phyloP scores from a whole-genome alignment of 2,329 filamentous ascomycete species.

The Colletotrichum zoysiae region DNA sequence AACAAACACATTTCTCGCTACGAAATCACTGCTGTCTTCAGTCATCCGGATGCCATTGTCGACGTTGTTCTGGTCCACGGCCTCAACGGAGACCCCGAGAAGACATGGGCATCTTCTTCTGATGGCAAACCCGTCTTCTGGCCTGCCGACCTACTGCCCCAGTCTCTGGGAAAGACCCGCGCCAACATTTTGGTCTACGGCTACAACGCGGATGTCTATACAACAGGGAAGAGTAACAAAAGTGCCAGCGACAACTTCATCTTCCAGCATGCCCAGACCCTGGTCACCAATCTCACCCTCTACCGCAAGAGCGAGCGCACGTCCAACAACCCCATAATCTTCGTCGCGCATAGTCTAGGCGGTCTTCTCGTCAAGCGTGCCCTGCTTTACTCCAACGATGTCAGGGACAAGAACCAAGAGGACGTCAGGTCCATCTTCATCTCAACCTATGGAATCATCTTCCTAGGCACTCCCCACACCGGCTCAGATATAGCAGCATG shows the following conservation, averaged over 20 bases:
- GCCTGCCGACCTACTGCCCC: conserved; percentile 76
- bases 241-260: conserved; percentile 75
- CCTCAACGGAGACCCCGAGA: conserved; percentile 73
- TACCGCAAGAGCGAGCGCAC: conserved; percentile 72
- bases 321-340: conserved; percentile 76
- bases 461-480: conserved; percentile 81
- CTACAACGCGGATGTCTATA: conserved; percentile 77
- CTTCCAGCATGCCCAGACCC: conserved; percentile 77
- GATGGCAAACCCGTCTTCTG: conserved; percentile 70
- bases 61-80: conserved; percentile 80
- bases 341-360: conserved; percentile 80
- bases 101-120: conserved; percentile 58
- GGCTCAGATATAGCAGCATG: conserved; percentile 77
- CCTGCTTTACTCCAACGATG: conserved; percentile 74
- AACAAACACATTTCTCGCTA: conserved; percentile 66
- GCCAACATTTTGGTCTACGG: conserved; percentile 79
- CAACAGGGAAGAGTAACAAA: conserved; percentile 58
- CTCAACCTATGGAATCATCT: conserved; percentile 81
- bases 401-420: conserved; percentile 70
- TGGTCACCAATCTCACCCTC: conserved; percentile 72
- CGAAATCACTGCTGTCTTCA: conserved; percentile 71
- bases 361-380: conserved; percentile 80
- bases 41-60: conserved; percentile 69
- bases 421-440: conserved; percentile 77
- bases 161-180: conserved; percentile 66